Conservation (phyloP, 179 eudicot genomes). For the Heliamphora pulchella region DNA sequence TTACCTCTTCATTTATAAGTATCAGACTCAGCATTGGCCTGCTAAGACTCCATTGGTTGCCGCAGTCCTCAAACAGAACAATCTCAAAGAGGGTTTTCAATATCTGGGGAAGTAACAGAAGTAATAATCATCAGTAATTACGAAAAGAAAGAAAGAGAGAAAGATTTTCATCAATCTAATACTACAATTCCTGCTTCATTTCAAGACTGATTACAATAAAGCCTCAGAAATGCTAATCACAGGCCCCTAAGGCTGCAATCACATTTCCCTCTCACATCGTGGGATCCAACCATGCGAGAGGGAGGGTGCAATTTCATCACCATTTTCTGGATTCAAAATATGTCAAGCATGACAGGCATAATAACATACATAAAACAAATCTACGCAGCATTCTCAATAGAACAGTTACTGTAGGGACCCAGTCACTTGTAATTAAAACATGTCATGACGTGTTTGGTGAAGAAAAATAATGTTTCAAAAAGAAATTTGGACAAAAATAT, state of each 20-base stretch:
- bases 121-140: constrained; percentile 11
- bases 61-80: constrained; percentile 76
- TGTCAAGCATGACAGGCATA: background rate
- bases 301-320: background rate
- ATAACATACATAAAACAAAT: background rate
- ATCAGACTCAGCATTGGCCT: constrained; percentile 91
- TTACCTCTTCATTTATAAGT: constrained; percentile 88
- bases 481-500: too few species aligned
- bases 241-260: background rate
- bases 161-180: background rate
- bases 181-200: background rate
- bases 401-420: too few species aligned
- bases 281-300: background rate
- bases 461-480: too few species aligned
- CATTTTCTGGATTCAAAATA: background rate
- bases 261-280: background rate
- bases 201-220: background rate
- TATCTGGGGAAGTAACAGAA: constrained; percentile 44
- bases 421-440: too few species aligned
- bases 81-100: constrained; percentile 90
- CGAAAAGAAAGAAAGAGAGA: background rate
- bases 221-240: background rate
- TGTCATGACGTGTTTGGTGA: too few species aligned
- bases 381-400: background rate
- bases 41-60: constrained; percentile 97